phyloP scores from a whole-genome alignment of 2,329 filamentous ascomycete genomes.

The Cladosporium oxysporum region DNA sequence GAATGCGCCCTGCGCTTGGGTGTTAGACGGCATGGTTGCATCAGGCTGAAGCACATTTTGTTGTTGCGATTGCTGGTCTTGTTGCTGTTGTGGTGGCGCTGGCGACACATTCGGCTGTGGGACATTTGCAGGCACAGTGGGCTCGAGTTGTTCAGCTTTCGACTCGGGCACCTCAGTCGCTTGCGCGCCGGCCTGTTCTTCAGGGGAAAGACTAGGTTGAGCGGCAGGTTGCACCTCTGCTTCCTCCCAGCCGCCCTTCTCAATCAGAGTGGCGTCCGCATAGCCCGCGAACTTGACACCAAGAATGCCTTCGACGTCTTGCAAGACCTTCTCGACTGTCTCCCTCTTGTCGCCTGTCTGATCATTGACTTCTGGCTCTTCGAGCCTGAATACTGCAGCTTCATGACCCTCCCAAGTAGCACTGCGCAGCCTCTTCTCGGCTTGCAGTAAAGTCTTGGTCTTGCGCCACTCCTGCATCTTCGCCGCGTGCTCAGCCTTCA shows the following conservation, averaged over 20 bases:
- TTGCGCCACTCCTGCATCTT: constrained; percentile 74
- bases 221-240: constrained; percentile 47
- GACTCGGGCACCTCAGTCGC: neutral
- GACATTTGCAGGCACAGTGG: constrained; percentile 4
- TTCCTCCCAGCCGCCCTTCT: constrained; percentile 40
- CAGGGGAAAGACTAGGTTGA: constrained; percentile 1
- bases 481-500: constrained; percentile 77
- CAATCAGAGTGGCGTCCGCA: constrained; percentile 33
- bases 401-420: constrained; percentile 55
- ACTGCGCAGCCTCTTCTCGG: constrained; percentile 73
- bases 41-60: constrained; percentile 3
- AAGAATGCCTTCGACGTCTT: constrained; percentile 71
- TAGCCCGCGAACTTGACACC: constrained; percentile 60
- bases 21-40: neutral
- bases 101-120: constrained; percentile 13
- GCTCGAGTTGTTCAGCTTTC: constrained; percentile 61
- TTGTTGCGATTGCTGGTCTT: neutral
- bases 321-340: constrained; percentile 71
- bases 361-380: constrained; percentile 49
- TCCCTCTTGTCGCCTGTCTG: constrained; percentile 43
- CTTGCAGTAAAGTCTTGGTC: constrained; percentile 67
- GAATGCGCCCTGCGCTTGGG: neutral
- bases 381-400: constrained; percentile 43
- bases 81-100: constrained; percentile 9
- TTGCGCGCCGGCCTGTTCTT: neutral